Base-by-base conservation (phyloP, 2,329 filamentous ascomycete species). In the Huntiella moniliformis region DNA sequence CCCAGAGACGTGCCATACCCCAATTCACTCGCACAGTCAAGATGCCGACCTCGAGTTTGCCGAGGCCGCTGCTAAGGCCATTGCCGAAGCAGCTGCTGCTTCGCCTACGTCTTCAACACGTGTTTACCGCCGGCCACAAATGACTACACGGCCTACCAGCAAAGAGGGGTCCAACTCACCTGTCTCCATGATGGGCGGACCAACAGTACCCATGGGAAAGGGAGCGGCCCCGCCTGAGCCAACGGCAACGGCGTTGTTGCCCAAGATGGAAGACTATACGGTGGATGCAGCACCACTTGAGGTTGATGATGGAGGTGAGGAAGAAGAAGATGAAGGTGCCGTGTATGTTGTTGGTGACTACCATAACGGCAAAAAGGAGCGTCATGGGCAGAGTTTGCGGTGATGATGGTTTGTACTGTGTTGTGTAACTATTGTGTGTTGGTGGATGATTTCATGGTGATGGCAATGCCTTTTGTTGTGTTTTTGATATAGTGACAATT, bases 211-310 rank as follows among this genome's bases (percentile, higher is more conserved):
- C 5, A 12, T 48, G 12, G 46, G 46, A 5, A 48, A 44, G 32
- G 46, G 46, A 5, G 18, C 41, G 4, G 46, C 42, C 13, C 42
- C 42, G 11, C 46, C 42, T 11, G 46, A 48, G 37, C 46, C 42
- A 18, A 48, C 46, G 11, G 41, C 43, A 33, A 48, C 42, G 13
- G 46, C 46, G n/a, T 34, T 48, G 42, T 31, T 48, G 16, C 46
- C 46, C 16, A 41, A 32, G 12, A 48, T 48, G 46, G 42, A 42
- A 4, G 37, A 41, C 36, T 48, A 44, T 18, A 31, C 18, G 32
- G 31, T 36, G 3, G 37, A 45, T 4, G 42, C 34, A 5, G 16
- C 36, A 2, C 35, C 42, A 17, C 18, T 45, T 15, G 42, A 44
- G 32, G 38, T 48, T n/a, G 46, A 48, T 17, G 44, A 40, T 16